Conservation (phyloP, 495 filamentous ascomycete species). For the Aspergillus bertholletiae region DNA sequence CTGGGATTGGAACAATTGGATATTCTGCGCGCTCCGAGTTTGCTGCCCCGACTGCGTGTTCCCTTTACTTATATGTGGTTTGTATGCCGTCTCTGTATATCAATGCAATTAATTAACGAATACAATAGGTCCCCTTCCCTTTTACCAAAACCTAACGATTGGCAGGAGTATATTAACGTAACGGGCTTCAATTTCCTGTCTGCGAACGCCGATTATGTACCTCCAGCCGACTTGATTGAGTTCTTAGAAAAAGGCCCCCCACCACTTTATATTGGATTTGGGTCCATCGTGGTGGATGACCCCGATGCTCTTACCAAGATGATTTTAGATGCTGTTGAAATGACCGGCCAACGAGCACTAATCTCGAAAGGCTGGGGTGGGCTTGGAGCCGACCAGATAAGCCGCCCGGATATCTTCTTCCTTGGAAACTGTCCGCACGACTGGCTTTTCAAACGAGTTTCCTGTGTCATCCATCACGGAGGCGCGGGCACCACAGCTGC, state of each 20-base stretch:
- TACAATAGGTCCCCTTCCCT: slow-evolving; percentile 60
- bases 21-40: slow-evolving; percentile 63
- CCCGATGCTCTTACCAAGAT: slow-evolving; percentile 61
- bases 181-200: slow-evolving; percentile 74
- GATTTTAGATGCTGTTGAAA: slow-evolving; percentile 65
- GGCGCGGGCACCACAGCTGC: slow-evolving; percentile 80
- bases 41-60: slow-evolving; percentile 61
- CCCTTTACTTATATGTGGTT: slow-evolving; percentile 78
- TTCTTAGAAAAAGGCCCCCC: slow-evolving; percentile 66
- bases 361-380: slow-evolving; percentile 82
- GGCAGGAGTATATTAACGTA: slow-evolving; percentile 67
- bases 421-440: slow-evolving; percentile 78
- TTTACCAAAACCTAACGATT: slow-evolving; percentile 76
- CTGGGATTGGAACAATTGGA: slow-evolving; percentile 65
- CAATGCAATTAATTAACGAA: not conserved
- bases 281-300: slow-evolving; percentile 77
- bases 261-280: slow-evolving; percentile 80
- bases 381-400: slow-evolving; percentile 57
- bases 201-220: slow-evolving; percentile 59
- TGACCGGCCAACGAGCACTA: slow-evolving; percentile 65
- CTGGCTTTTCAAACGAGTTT: slow-evolving; percentile 75
- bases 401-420: slow-evolving; percentile 68
- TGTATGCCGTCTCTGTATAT: not conserved
- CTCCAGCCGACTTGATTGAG: slow-evolving; percentile 54
- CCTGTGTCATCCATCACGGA: slow-evolving; percentile 76